These are phyloP conservation scores for Gossypium trilobum DNA, from an alignment of 441 rosid genomes.

Conservation along the genomic window DNA sequence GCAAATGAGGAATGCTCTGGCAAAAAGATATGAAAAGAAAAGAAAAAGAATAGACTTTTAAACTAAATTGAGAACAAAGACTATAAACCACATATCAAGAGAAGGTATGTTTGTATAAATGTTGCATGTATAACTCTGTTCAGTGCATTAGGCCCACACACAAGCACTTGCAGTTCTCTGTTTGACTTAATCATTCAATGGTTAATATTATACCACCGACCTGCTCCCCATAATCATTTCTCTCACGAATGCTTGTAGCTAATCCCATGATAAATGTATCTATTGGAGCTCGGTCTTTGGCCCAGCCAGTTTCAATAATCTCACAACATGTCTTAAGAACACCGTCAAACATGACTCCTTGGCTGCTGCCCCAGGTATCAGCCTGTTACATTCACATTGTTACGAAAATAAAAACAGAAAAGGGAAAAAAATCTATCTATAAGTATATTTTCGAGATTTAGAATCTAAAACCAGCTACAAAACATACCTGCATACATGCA, in stretches of 20 bases:
- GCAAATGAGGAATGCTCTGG: slow-evolving; percentile 9
- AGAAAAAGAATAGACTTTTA: neutral
- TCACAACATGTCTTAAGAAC: slow-evolving; percentile 69
- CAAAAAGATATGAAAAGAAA: neutral
- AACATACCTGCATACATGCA: slow-evolving; percentile 75
- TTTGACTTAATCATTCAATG: slow-evolving; percentile 4
- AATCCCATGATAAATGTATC: slow-evolving; percentile 90
- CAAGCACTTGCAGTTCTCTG: neutral
- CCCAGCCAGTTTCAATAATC: slow-evolving; percentile 90
- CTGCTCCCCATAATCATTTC: slow-evolving; percentile 87
- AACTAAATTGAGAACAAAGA: neutral
- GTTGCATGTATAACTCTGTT: neutral
- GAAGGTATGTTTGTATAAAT: neutral
- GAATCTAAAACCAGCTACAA: slow-evolving; percentile 9
- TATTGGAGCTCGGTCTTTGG: slow-evolving; percentile 87
- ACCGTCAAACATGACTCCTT: slow-evolving; percentile 75
- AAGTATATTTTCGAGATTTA: neutral
- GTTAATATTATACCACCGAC: slow-evolving; percentile 26
- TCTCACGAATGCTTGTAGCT: slow-evolving; percentile 79
- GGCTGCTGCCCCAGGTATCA: slow-evolving; percentile 66
- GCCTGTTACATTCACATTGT: slow-evolving; percentile 47
- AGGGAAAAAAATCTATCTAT: neutral
- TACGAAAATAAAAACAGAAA: slow-evolving; percentile 5
- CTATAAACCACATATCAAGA: neutral
- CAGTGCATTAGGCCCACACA: neutral